Conservation (phyloP, 345 rosid genomes). For the Salix dunnii region DNA sequence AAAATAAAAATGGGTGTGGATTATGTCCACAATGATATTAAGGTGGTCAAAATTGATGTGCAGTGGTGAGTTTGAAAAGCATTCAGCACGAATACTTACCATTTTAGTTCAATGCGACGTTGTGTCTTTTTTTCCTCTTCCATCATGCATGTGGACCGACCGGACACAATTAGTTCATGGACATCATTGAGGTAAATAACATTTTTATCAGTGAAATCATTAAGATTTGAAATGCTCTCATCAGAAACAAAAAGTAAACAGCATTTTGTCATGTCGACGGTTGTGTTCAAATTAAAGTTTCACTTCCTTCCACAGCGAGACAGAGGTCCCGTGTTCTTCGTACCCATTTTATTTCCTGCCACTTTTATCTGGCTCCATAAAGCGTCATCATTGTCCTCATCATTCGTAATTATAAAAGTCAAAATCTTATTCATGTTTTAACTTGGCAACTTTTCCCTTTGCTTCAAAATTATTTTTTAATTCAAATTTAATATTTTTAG, state of each 20-base stretch:
- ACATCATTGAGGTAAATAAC: neutral
- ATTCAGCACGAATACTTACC: neutral
- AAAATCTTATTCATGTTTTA: neutral
- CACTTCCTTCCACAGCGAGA: too few relatives aligned
- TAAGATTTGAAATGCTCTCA: neutral
- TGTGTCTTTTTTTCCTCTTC: too few relatives aligned
- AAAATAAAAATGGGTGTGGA: neutral
- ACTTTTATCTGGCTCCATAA: slow-evolving; percentile 20
- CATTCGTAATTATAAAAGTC: neutral
- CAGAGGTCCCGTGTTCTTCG: too few relatives aligned
- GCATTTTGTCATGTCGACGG: neutral
- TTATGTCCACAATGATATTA: neutral
- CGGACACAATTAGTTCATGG: neutral
- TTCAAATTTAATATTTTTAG: too few relatives aligned
- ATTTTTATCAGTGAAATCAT: neutral
- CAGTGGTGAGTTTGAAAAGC: neutral
- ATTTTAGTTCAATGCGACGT: too few relatives aligned
- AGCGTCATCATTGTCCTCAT: slow-evolving; percentile 8
- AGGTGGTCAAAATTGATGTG: slow-evolving; percentile 10
- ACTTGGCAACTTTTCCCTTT: neutral
- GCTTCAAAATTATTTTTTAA: too few relatives aligned
- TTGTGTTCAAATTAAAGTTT: neutral
- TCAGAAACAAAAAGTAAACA: neutral
- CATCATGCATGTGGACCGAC: too few relatives aligned
- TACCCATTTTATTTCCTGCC: neutral